These are phyloP conservation scores for Flueggea neowawraea DNA, from an alignment of 441 rosid species.

Conservation along the genomic window DNA sequence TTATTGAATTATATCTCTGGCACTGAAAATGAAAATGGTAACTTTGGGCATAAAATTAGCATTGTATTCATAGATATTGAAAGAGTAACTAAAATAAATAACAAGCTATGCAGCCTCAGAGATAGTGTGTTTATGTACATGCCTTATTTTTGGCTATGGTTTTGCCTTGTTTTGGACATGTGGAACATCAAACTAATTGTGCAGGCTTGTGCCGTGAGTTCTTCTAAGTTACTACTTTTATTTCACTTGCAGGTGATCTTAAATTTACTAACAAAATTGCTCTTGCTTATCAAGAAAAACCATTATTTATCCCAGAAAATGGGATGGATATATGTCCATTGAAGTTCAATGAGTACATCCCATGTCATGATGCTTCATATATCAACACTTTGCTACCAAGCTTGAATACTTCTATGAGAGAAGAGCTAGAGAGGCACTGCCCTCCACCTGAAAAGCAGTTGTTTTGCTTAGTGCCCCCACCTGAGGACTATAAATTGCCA, in stretches of 20 bases:
- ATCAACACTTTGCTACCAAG: conserved; percentile 48
- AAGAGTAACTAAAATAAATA: not conserved
- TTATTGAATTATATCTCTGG: not conserved
- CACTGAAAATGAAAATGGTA: not conserved
- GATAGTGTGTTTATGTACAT: too few species aligned
- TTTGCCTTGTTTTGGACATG: not conserved
- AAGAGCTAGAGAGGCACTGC: conserved; percentile 91
- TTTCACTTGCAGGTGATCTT: conserved; percentile 33
- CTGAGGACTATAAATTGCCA: conserved; percentile 79
- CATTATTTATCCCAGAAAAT: conserved; percentile 46
- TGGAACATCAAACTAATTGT: too few species aligned
- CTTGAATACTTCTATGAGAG: conserved; percentile 64
- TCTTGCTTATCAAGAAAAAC: conserved; percentile 43
- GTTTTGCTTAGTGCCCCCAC: conserved; percentile 93
- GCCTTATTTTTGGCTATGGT: too few species aligned
- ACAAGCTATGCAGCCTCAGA: too few species aligned
- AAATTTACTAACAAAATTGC: conserved; percentile 50
- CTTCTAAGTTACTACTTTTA: not conserved
- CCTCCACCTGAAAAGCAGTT: conserved; percentile 70
- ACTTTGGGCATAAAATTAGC: not conserved
- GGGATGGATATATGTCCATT: conserved; percentile 66
- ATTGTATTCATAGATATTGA: not conserved
- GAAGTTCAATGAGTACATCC: conserved; percentile 65
- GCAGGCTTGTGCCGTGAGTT: not conserved
- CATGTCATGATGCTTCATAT: conserved; percentile 54